phyloP scores from a whole-genome alignment of 1,284 basidiomycete species.

The Phaffia rhodozyma region DNA sequence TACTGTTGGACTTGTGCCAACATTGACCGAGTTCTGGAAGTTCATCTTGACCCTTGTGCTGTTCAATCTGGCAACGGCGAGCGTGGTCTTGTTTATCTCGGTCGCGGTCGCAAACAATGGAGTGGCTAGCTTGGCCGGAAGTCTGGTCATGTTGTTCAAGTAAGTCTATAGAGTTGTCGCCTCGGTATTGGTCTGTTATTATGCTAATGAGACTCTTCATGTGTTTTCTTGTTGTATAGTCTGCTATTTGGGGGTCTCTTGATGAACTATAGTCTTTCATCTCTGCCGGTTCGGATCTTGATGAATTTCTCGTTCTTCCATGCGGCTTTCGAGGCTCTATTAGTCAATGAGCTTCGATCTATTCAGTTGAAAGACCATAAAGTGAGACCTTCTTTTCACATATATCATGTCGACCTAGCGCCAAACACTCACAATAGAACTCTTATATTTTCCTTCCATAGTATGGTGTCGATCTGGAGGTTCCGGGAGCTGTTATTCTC shows the following conservation, averaged over 20 bases:
- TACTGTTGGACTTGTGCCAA: constrained; percentile 83
- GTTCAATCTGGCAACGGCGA: constrained; percentile 89
- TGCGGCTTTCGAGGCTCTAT: constrained; percentile 90
- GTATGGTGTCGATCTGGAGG: constrained; percentile 87
- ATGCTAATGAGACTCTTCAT: not conserved
- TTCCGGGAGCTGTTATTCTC: constrained; percentile 78
- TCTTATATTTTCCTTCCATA: constrained; percentile 27
- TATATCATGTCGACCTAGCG: not conserved
- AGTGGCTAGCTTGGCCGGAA: constrained; percentile 85
- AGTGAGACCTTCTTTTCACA: constrained; percentile 39
- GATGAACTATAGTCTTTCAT: constrained; percentile 82
- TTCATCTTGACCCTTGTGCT: constrained; percentile 88
- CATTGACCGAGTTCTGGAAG: constrained; percentile 86
- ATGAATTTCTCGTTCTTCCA: constrained; percentile 94
- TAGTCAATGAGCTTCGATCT: constrained; percentile 90
- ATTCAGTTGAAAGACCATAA: constrained; percentile 82
- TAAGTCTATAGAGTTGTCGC: constrained; percentile 38
- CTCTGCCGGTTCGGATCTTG: constrained; percentile 62
- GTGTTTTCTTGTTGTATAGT: constrained; percentile 38
- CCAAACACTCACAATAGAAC: not conserved
- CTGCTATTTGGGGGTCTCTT: constrained; percentile 87
- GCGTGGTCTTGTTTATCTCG: constrained; percentile 77
- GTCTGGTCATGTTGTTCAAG: constrained; percentile 95
- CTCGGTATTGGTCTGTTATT: not conserved
- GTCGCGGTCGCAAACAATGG: constrained; percentile 74